Base-by-base conservation (phyloP, 306 rosid genomes). In the Acacia crassicarpa region DNA sequence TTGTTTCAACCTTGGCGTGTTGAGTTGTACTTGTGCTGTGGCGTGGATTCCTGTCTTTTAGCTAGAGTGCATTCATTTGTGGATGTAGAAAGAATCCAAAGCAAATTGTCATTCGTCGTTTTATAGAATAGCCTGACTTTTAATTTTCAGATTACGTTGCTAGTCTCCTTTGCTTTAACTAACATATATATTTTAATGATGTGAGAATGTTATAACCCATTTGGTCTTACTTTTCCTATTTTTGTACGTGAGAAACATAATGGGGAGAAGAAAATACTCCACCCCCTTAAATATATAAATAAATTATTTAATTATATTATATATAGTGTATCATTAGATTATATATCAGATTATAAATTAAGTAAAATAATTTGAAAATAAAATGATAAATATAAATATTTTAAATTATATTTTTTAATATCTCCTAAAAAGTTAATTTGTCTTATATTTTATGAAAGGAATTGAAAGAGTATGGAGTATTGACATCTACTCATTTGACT, bases 61-160 rank as follows among this genome's bases (percentile, higher is more conserved):
- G 25, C n/a, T 17, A 51, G 9, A 25, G 19, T 14, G 53, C 19
- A 14, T 48, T 14, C 53, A 13, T 48, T 48, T 48, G 19, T 13
- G 53, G 5, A 48, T 14, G 53, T 0, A 44, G 72, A 27, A 33
- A 2, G 40, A 30, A 9, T 53, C 41, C 17, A 79, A 46, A 49
- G 38, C 38, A 17, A 35, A 67, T 74, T 40, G 17, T 11, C 45
- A 5, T 32, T 32, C 70, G 0, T 19, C 10, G 43, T 62, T 38
- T 41, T 51, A 51, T 17, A 6, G 58, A 51, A 17, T 17, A 51
- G 3, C 9, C 54, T 51, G 58, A 51, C 22, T 51, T 72, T 82
- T 81, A 44, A 44, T 44, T 44, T 44, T 75, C 72, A 40, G 59
- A 59, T 59, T 49, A 85, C 78, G 72, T 78, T 13, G 58, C 38